phyloP scores from a whole-genome alignment of 352 stramenopile genomes.

The Blastocystis sp. region DNA sequence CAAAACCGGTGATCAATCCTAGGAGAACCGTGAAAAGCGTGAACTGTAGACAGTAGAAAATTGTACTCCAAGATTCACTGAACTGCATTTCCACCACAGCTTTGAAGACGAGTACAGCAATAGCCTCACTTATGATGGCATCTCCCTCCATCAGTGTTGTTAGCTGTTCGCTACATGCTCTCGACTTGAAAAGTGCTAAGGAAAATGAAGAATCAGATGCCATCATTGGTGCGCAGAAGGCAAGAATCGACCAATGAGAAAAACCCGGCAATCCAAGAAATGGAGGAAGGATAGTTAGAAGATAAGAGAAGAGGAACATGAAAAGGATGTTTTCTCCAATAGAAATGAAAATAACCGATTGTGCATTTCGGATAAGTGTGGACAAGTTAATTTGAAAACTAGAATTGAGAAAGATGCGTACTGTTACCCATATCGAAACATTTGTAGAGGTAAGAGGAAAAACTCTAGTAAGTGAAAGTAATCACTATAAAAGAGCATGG shows the following conservation, averaged over 20 bases:
- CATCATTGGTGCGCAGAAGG: conserved; percentile 55
- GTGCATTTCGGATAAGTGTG: not conserved
- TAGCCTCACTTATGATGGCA: conserved; percentile 43
- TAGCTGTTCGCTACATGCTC: not conserved
- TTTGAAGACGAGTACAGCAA: conserved; percentile 41
- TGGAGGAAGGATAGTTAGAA: not conserved
- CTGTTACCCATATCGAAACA: conserved; percentile 33
- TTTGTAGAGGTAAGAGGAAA: conserved; percentile 23
- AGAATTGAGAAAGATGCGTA: not conserved
- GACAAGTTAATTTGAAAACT: conserved; percentile 30
- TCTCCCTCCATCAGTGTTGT: conserved; percentile 55
- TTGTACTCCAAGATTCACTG: not conserved
- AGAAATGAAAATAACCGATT: not conserved
- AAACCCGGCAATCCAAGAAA: conserved; percentile 11
- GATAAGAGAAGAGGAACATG: conserved; percentile 46
- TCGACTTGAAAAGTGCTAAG: conserved; percentile 1
- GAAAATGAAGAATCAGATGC: conserved; percentile 60
- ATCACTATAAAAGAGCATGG: not conserved
- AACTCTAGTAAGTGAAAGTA: conserved; percentile 42
- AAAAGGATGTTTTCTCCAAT: conserved; percentile 51
- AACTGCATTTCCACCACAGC: conserved; percentile 37
- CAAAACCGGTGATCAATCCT: not conserved
- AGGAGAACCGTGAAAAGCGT: not conserved
- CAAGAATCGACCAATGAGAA: conserved; percentile 9
- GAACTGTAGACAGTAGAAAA: not conserved